Base-by-base conservation (phyloP, 495 filamentous ascomycete species). In the Penicillium fimorum region DNA sequence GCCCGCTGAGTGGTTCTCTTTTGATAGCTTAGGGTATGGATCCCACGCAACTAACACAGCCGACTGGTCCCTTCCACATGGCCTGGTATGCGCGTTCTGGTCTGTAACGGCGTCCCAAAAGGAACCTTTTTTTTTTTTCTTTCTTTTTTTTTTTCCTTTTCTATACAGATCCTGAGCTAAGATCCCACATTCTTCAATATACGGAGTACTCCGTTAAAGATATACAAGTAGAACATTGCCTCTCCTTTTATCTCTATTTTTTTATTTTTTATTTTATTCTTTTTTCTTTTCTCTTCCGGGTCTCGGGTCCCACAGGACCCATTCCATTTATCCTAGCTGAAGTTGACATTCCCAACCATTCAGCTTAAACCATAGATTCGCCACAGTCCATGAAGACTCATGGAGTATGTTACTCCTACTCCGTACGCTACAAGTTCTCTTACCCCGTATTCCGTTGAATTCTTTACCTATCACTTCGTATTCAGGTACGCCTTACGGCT, bases 1-100 rank as follows among this genome's bases (percentile, higher is more conserved):
- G 60, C 38, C 12, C 45, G 58, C 60, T 64, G 58, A 66, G 60
- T 68, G 65, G 65, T 60, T 64, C 10, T 48, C 37, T 41, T 18
- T 51, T 51, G 59, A 65, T 65, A 52, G 55, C 57, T 60, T 52
- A 57, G 54, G 3, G 18, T 54, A 57, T 60, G 60, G 60, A 60
- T 50, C 24, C 47, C 47, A 47, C 50, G 54, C 60, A 52, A 63
- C 44, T 54, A 29, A 29, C 40, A 37, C 30, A 50, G 47, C 33
- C 47, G 47, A 50, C 48, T 51, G 37, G 50, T 22, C 50, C 50
- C 42, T 33, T 4, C 59, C 59, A 58, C 54, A 57, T 58, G 58
- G 59, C 43, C 53, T 32, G 59, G 55, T 51, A 41, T 44, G 35
- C 25, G 15, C 44, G 32, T 56, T 46, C 51, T 45, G 51, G 49